These are phyloP conservation scores for Suillus subalutaceus DNA, from an alignment of 768 basidiomycete genomes.

Conservation along the genomic window DNA sequence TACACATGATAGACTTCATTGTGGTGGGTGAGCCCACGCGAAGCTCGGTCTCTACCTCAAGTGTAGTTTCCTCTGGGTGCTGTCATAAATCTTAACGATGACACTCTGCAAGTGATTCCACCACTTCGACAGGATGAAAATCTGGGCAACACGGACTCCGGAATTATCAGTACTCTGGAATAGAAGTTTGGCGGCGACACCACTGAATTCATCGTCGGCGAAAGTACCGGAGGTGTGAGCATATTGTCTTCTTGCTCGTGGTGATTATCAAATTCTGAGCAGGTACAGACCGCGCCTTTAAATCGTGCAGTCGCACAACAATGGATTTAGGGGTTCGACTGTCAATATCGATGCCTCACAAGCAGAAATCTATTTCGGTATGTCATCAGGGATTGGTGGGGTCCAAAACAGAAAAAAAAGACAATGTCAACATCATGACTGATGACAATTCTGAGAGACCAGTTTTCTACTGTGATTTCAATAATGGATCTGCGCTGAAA, in stretches of 20 bases:
- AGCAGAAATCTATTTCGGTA: slow-evolving; percentile 36
- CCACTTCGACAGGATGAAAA: neutral
- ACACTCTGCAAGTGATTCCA: neutral
- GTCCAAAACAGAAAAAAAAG: neutral
- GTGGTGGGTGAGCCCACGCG: neutral
- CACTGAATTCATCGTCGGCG: slow-evolving; percentile 37
- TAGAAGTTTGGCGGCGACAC: slow-evolving; percentile 38
- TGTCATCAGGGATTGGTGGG: neutral
- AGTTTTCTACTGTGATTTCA: neutral
- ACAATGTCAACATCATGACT: neutral
- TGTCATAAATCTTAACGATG: neutral
- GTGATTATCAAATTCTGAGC: slow-evolving; percentile 32
- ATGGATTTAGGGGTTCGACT: slow-evolving; percentile 44
- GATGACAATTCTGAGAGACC: neutral
- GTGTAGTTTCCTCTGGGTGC: neutral
- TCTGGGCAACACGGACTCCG: neutral
- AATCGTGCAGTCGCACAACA: slow-evolving; percentile 43
- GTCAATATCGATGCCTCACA: slow-evolving; percentile 17
- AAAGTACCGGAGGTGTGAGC: slow-evolving; percentile 48
- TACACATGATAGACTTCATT: neutral
- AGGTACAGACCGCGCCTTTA: slow-evolving; percentile 41
- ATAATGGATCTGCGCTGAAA: neutral
- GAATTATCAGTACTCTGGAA: neutral
- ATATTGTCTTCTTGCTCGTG: slow-evolving; percentile 48
- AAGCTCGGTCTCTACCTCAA: neutral